These are phyloP conservation scores for Monilinia laxa DNA, from an alignment of 2,329 filamentous ascomycete species.

Conservation along the genomic window DNA sequence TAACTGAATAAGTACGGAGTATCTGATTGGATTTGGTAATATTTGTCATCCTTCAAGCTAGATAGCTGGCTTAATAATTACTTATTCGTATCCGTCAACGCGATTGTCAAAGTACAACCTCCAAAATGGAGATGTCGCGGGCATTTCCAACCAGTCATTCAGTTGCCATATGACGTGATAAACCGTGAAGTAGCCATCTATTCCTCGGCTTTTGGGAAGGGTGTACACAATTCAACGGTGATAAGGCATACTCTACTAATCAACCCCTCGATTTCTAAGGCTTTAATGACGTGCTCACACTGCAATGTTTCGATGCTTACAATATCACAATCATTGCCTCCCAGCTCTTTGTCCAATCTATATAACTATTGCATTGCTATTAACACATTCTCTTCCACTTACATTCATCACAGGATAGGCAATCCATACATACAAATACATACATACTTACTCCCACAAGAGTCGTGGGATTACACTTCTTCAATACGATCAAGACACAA, in stretches of 20 bases:
- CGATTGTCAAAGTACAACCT: constrained; percentile 4
- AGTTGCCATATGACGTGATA: constrained; percentile 6
- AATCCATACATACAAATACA: not conserved
- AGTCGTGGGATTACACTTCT: not conserved
- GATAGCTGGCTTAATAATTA: not conserved
- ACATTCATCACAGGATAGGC: not conserved
- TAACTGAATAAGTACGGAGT: not conserved
- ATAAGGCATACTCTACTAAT: constrained; percentile 4
- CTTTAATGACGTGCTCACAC: constrained; percentile 19
- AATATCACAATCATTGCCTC: not conserved
- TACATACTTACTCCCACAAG: not conserved
- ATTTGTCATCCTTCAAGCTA: not conserved
- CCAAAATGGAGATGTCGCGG: not conserved
- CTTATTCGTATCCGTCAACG: not conserved
- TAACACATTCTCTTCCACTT: not conserved
- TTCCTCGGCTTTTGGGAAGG: constrained; percentile 5
- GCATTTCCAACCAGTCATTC: not conserved
- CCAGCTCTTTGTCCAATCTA: not conserved
- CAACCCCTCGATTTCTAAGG: constrained; percentile 22
- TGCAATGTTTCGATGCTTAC: not conserved
- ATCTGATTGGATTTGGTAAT: not conserved
- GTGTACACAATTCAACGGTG: not conserved
- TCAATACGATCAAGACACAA: not conserved
- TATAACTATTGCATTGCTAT: constrained; percentile 8
- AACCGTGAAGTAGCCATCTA: not conserved